Base-by-base conservation (phyloP, 2,329 filamentous ascomycete species). In the Aschersonia sp. region DNA sequence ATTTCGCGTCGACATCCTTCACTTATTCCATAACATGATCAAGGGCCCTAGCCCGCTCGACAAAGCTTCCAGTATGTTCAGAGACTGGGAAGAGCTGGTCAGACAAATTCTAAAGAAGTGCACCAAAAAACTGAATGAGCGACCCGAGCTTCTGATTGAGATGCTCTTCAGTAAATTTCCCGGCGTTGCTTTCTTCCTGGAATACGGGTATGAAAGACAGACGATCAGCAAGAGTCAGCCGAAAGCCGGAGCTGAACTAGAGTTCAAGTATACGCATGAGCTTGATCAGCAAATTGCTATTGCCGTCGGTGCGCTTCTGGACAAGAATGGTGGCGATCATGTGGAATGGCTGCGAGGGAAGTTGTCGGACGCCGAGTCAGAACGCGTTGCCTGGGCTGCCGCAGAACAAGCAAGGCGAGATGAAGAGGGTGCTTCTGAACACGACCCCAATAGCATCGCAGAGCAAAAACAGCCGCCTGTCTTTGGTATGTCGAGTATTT, bases 141-240 rank as follows among this genome's bases (percentile, higher is more conserved):
- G 88, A 42, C 88, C 88, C 0, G 86, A 90, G 52, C 70, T 96
- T 41, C 75, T 94, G 45, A 83, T 94, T 1, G 92, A 98, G 65
- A 79, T 98, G 73, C 72, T 98, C 11, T 98, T 98, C 64, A 94
- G 86, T 63, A 98, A 98, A 64, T 84, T 88, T 49, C 82, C 81
- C 46, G 76, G 78, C 43, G 95, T 87, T 0, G 76, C 87, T 1
- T 87, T 85, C 64, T 97, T 87, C 60, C 74, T 98, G 5, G 89
- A 97, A 59, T 88, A 89, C 58, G 92, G 92, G 0, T 84, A 87
- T 55, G 88, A 96, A 57, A 86, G 82, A 58, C 87, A 85, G 60
- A 87, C 90, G 54, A 78, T 82, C 0, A 74, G 75, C 22, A 70
- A 73, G 14, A 58, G 64, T n/a, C 74, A 79, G 42, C 76, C 81